Base-by-base conservation (phyloP, 139 green algal species). In the Chlorella sorokiniana region DNA sequence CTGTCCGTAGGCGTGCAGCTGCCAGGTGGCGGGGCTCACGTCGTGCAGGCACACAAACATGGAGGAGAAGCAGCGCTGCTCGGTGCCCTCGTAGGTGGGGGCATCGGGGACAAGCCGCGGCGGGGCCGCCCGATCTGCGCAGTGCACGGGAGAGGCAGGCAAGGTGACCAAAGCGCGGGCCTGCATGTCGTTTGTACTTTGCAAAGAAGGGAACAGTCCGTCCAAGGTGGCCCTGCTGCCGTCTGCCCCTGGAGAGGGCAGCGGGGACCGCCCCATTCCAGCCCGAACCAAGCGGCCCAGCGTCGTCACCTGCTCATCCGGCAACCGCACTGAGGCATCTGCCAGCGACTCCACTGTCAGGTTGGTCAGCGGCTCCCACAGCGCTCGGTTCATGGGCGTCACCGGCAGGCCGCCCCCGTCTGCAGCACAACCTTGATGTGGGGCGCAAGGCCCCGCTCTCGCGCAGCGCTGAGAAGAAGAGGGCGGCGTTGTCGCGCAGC, bases 1-100 rank as follows among this genome's bases (percentile, higher is more conserved):
- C 56, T 65, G 56, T 10, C 56, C 56, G n/a, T 65, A 65, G 22
- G 56, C 56, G 56, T 65, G 56, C 56, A 65, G 56, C 56, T 65
- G 56, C 56, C 56, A 65, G 18, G 29, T 65, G 6, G 16, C 23
- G 18, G 56, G 29, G 18, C 18, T 22, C 6, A 65, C n/a, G 56
- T 65, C 56, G 56, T 65, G 56, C 16, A 65, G 56, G 56, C 56
- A 65, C 6, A 65, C 56, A 31, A 33, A 65, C 56, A 65, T 65
- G 56, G 16, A 10, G 18, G 29, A 10, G 22, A 65, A 65, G 56
- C 56, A 65, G 56, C 56, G 56, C 56, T 65, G 16, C 18, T 65
- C 56, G 16, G 22, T n/a, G 56, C 56, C 56, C 22, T 65, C 56
- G 22, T 33, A 65, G 18, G 56, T 65, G 18, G 23, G n/a, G n/a